Evolutionary conservation across 768 basidiomycete species (phyloP), one percentile per base, ranked within the genome.

Genomic region (Panus rudis): DNA sequence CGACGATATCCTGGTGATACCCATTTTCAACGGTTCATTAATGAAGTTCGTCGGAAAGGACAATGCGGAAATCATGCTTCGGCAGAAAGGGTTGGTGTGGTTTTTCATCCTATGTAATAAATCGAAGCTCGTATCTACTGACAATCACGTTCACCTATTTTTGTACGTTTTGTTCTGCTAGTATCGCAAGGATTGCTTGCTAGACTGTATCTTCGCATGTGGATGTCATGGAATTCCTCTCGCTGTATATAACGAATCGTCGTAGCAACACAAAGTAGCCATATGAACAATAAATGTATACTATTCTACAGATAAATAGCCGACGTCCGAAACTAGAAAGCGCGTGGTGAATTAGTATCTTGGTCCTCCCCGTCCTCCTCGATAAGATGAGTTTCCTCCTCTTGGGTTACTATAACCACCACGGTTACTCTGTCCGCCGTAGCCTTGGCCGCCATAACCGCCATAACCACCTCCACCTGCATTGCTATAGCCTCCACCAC

Each of bases 321-420:
- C 17, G 37, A 20, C 35, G 3, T 25, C 19, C 14, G 21, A 27
- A 4, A 20, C 41, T 12, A 12, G 23, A 39, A 6, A 4, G 17
- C 17, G 11, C 54, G 52, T n/a, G n/a, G n/a, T n/a, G n/a, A n/a
- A n/a, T n/a, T n/a, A n/a, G n/a, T n/a, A n/a, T n/a, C n/a, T n/a
- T n/a, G n/a, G n/a, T n/a, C n/a, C n/a, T n/a, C n/a, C 71, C 28
- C 78, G 65, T 8, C 75, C 79, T 52, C 28, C 10, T 30, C 28
- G 28, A 30, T 10, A 30, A 30, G 28, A 16, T 10, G 16, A 30
- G 28, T 78, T 64, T 22, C 75, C 75, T 43, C 76, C 54, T 3
- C 55, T 3, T 10, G 46, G 45, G 42, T 49, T 47, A 26, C 58
- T 54, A 45, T 54, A 53, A 4, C 58, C 55, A 20, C 57, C 50